Conservation (phyloP, 192 early-diverging fungal genomes). For the Podila verticillata region DNA sequence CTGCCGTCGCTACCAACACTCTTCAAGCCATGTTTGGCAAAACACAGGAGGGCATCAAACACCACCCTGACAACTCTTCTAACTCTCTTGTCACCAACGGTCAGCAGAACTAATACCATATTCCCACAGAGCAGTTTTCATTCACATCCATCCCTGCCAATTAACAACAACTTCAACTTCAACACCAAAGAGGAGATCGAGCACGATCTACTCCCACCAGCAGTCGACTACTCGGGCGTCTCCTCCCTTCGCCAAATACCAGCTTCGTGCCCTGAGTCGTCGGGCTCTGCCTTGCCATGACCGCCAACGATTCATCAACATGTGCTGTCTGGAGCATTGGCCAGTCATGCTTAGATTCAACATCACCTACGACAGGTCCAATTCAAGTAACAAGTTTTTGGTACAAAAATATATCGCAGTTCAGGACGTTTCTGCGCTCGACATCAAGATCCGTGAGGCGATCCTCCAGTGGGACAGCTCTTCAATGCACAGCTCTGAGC, state of each 20-base stretch:
- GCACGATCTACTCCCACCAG: slow-evolving; percentile 34
- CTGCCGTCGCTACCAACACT: not conserved
- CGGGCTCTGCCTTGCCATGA: slow-evolving; percentile 35
- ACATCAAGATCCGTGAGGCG: slow-evolving; percentile 1
- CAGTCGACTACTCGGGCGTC: slow-evolving; percentile 25
- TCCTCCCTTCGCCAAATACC: slow-evolving; percentile 19
- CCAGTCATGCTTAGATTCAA: slow-evolving; percentile 9
- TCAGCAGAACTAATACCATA: slow-evolving; percentile 4
- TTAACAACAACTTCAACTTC: no score
- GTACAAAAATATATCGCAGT: slow-evolving; percentile 5
- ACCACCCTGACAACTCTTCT: slow-evolving; percentile 4
- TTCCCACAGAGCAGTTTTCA: slow-evolving; percentile 23
- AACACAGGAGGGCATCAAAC: no score
- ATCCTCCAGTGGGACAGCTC: not conserved
- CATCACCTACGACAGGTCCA: no score
- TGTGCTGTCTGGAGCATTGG: slow-evolving; percentile 28
- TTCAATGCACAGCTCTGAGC: not conserved
- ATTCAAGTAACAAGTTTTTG: not conserved
- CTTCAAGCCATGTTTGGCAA: not conserved
- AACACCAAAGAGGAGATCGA: not conserved
- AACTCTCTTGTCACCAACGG: slow-evolving; percentile 12
- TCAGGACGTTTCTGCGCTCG: slow-evolving; percentile 1
- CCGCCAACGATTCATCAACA: slow-evolving; percentile 22
- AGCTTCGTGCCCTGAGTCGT: slow-evolving; percentile 31
- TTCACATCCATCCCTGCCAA: not conserved